Evolutionary conservation across 2,329 filamentous ascomycete species (phyloP), one percentile per base, ranked within the genome.

Genomic region (Boeremia lycopersici): DNA sequence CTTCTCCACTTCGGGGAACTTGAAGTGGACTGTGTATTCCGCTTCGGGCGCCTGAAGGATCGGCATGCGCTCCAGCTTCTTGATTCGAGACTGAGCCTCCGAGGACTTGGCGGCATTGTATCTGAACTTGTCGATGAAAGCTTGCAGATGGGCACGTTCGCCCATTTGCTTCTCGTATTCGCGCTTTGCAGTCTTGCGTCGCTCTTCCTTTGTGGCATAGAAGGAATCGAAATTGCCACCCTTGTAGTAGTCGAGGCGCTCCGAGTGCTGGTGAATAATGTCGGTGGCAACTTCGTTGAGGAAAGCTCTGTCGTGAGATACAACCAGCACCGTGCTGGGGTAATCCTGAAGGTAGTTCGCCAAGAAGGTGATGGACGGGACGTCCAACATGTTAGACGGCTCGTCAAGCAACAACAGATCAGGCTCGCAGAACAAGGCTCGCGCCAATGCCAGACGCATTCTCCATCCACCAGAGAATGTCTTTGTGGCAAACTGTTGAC

Each of bases 381-480:
- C 95, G 78, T 98, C 95, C 91, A 99, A 92, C 93, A 98, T 98
- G 87, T 98, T 98, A 51, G 93, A 98, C 79, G 95, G 95, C 86
- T 99, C 95, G 81, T 99, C 95, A 66, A 99, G 91, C 74, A 99
- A 84, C 56, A 99, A 80, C 47, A 99, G 82, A 78, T 99, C 95
- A 38, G 95, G 95, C 75, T 99, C 95, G 79, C 95, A 99, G 82
- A 99, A 99, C 31, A 99, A 85, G 12, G 95, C 95, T 83, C 95
- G 84, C 11, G 95, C 95, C 59, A 99, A 84, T 12, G 95, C 95
- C 70, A 99, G 80, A 81, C 95, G 89, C 95, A 99, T 99, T 78
- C 95, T 88, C 95, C 95, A 99, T 89, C 95, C 95, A 84, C 95
- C 95, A 48, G 95, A 99, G 79, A 99, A 99, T 5, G 93, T 98